These are phyloP conservation scores for Fusarium lyarnte DNA, from an alignment of 2,329 filamentous ascomycete genomes.

Conservation along the genomic window DNA sequence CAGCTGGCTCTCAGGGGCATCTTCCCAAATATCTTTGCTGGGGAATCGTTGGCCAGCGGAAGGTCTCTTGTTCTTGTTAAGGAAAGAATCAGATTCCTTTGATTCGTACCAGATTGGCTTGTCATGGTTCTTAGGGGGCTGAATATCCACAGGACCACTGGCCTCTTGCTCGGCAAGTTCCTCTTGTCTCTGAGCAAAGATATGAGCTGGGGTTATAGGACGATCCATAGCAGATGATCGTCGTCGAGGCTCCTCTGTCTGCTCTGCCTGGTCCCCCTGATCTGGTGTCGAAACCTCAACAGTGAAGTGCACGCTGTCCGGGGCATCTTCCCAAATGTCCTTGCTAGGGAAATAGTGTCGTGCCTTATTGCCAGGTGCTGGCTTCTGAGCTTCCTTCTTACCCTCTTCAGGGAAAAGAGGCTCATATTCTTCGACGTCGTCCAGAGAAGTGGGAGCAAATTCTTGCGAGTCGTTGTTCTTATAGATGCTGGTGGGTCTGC, in stretches of 20 bases:
- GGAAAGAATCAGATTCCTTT: conserved; percentile 51
- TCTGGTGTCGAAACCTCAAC: conserved; percentile 86
- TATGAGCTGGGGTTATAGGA: conserved; percentile 67
- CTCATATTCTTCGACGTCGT: conserved; percentile 94
- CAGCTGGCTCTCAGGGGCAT: conserved; percentile 83
- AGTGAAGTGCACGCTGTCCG: conserved; percentile 80
- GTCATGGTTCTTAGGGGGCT: conserved; percentile 44
- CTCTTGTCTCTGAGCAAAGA: conserved; percentile 73
- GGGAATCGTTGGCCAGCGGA: conserved; percentile 79
- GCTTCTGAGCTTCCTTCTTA: conserved; percentile 57
- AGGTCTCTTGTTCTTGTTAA: conserved; percentile 63
- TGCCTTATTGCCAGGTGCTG: conserved; percentile 58
- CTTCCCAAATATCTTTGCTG: conserved; percentile 94
- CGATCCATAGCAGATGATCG: conserved; percentile 46
- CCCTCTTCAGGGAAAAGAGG: conserved; percentile 88
- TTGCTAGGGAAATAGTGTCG: conserved; percentile 87
- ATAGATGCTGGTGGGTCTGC: conserved; percentile 63
- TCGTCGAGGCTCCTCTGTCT: conserved; percentile 52
- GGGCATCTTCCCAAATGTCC: conserved; percentile 97
- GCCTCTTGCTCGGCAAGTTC: conserved; percentile 69
- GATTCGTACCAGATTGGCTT: conserved; percentile 58
- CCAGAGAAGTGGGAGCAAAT: conserved; percentile 74
- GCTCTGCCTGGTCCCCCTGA: conserved; percentile 51
- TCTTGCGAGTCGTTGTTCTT: conserved; percentile 62
- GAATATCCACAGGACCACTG: conserved; percentile 43